Percentiles rank a stretch among this genome's conserved stretches.
phyloP scores from a whole-genome alignment of 495 filamentous ascomycete genomes.

The Hyaloscypha bicolor region DNA sequence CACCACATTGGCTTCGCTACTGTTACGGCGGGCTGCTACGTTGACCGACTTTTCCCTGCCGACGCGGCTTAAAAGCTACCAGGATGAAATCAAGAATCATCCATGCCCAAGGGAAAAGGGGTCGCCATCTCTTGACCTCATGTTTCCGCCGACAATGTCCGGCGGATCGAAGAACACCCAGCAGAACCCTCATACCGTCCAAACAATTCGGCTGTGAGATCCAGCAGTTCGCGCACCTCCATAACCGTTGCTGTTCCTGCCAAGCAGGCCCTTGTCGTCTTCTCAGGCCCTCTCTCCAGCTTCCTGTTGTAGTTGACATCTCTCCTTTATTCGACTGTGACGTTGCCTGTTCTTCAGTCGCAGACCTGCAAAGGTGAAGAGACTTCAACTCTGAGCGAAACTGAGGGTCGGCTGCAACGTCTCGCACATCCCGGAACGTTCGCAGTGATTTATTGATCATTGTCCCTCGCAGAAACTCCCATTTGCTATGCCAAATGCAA shows the following conservation, averaged over 20 bases:
- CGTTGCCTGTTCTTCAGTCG: background rate
- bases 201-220: background rate
- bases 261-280: background rate
- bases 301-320: background rate
- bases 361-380: background rate
- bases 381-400: background rate
- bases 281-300: background rate
- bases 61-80: background rate
- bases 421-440: slow-evolving; percentile 1
- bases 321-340: background rate
- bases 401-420: background rate
- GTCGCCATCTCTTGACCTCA: background rate
- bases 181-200: background rate
- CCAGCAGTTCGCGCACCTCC: background rate
- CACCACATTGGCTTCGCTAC: slow-evolving; percentile 20
- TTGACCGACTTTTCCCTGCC: slow-evolving; percentile 1
- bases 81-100: background rate
- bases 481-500: slow-evolving; percentile 9
- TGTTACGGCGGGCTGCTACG: slow-evolving; percentile 4
- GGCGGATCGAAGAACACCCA: background rate
- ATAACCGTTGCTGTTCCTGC: background rate
- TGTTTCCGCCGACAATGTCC: background rate
- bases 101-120: background rate
- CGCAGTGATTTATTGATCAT: background rate
- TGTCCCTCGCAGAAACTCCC: background rate